Evolutionary conservation across 2,329 filamentous ascomycete species (phyloP).

Genomic region (Chaetomium sp.): DNA sequence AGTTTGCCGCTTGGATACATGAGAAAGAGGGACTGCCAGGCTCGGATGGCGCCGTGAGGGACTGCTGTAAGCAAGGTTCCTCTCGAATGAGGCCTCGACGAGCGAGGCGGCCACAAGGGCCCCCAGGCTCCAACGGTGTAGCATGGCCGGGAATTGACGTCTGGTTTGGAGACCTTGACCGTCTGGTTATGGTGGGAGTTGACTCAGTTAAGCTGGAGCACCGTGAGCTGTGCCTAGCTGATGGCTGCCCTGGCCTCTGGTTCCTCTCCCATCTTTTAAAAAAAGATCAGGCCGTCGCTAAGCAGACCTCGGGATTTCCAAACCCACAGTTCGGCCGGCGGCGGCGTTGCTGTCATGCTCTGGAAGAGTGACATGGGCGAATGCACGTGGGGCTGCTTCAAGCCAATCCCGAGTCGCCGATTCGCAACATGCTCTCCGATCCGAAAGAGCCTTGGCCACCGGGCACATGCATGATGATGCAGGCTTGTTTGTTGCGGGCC

Average conservation of each 20-base stretch:
- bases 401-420: constrained; percentile 11
- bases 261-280: background rate
- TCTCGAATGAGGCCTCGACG: constrained; percentile 19
- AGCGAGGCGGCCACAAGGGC: constrained; percentile 10
- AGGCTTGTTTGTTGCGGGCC: background rate
- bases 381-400: constrained; percentile 15
- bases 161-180: background rate
- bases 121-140: background rate
- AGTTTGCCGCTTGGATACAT: constrained; percentile 18
- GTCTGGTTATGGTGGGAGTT: background rate
- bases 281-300: background rate
- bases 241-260: background rate
- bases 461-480: background rate
- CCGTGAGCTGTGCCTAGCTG: background rate
- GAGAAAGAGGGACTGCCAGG: constrained; percentile 20
- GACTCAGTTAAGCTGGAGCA: background rate
- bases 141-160: constrained; percentile 9
- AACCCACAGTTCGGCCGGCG: background rate
- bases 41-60: constrained; percentile 24
- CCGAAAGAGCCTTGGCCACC: no score
- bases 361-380: constrained; percentile 13
- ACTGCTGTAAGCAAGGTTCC: constrained; percentile 23
- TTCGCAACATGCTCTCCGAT: constrained; percentile 16
- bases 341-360: background rate
- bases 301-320: background rate